Evolutionary conservation across 2,329 filamentous ascomycete species (phyloP).

Genomic region (Lecanosticta acicola): DNA sequence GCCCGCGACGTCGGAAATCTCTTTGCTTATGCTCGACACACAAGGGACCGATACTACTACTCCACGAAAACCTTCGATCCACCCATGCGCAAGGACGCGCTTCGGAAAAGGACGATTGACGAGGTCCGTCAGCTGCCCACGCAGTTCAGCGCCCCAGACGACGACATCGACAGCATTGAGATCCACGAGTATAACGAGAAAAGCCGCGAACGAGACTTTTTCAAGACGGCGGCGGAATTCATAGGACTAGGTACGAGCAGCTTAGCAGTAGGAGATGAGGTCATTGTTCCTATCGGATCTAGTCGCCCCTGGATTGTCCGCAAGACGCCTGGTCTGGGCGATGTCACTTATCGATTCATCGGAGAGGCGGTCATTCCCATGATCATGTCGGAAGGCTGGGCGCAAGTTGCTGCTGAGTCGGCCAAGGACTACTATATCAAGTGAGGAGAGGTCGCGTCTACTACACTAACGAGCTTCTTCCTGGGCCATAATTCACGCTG

Average conservation of each 20-base stretch:
- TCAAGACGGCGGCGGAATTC: conserved; percentile 19
- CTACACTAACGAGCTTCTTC: no score
- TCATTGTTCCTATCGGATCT: conserved; percentile 10
- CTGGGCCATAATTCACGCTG: no score
- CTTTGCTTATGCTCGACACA: conserved; percentile 11
- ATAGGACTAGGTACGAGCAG: conserved; percentile 16
- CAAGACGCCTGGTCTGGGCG: conserved; percentile 1
- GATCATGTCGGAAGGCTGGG: conserved; percentile 11
- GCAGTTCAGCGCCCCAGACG: no score
- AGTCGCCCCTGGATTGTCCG: conserved; percentile 13
- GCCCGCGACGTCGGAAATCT: conserved; percentile 14
- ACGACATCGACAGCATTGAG: conserved; percentile 9
- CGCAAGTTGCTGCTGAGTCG: conserved; percentile 5
- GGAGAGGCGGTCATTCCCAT: conserved; percentile 12
- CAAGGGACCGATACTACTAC: conserved; percentile 9
- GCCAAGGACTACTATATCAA: conserved; percentile 2
- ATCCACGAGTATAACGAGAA: conserved; percentile 12
- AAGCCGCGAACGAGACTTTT: conserved; percentile 18
- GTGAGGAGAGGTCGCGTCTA: no score
- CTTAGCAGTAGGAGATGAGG: conserved; percentile 8
- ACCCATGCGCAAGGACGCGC: conserved; percentile 12
- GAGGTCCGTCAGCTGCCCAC: conserved; percentile 10
- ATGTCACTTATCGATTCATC: conserved; percentile 8
- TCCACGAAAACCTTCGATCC: conserved; percentile 7
- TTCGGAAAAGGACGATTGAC: conserved; percentile 3